phyloP scores from a whole-genome alignment of 225 moss, liverwort and hornwort genomes.

The Lunularia cruciata region DNA sequence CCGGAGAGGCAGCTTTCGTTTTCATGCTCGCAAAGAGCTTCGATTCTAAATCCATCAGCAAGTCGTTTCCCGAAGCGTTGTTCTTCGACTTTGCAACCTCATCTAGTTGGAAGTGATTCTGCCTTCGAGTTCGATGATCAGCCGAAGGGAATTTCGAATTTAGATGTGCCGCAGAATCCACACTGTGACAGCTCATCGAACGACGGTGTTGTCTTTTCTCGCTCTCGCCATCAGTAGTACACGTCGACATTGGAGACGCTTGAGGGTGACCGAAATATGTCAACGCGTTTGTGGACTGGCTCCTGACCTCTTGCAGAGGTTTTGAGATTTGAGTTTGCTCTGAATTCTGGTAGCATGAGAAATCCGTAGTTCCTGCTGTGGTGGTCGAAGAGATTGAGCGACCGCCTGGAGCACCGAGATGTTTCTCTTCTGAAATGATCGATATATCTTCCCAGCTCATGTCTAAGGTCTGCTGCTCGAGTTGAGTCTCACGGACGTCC shows the following conservation, averaged over 20 bases:
- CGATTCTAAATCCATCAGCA: constrained; percentile 20
- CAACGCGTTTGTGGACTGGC: background rate
- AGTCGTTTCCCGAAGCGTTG: constrained; percentile 19
- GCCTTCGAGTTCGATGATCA: background rate
- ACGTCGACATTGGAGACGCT: background rate
- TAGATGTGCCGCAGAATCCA: background rate
- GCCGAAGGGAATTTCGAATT: background rate
- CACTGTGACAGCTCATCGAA: constrained; percentile 1
- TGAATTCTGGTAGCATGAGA: background rate
- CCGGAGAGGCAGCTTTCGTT: constrained; percentile 10
- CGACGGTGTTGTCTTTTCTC: background rate
- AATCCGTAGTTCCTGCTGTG: too few species aligned
- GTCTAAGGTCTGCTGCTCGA: constrained; percentile 2
- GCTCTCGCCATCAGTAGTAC: background rate
- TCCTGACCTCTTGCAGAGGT: background rate
- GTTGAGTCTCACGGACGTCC: background rate
- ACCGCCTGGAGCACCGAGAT: background rate
- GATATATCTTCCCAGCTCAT: constrained; percentile 8
- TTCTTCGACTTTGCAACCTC: background rate
- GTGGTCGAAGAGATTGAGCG: background rate
- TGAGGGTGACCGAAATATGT: background rate
- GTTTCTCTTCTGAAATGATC: background rate
- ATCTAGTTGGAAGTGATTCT: background rate
- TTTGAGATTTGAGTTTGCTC: background rate
- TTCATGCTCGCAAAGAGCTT: constrained; percentile 8